Evolutionary conservation across 1,284 basidiomycete species (phyloP).

Genomic region (Rhizoctonia solani): DNA sequence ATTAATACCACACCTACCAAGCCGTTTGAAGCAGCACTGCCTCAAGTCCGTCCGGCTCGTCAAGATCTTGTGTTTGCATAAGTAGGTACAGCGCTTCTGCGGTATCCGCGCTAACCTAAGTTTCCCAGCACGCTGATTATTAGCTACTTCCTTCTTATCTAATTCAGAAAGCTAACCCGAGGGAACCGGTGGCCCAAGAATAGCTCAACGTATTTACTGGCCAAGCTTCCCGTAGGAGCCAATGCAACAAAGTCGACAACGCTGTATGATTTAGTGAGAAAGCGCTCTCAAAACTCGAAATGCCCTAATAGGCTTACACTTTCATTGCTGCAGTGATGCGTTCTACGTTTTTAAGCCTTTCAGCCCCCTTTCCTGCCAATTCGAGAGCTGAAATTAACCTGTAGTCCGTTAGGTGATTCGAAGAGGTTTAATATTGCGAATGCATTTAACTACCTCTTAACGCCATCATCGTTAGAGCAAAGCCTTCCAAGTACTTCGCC

Average conservation of each 20-base stretch:
- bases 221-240: slow-evolving; percentile 52
- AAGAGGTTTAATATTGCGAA: slow-evolving; percentile 37
- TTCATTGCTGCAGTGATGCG: slow-evolving; percentile 78
- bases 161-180: slow-evolving; percentile 55
- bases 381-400: slow-evolving; percentile 54
- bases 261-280: slow-evolving; percentile 47
- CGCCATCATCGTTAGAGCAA: slow-evolving; percentile 52
- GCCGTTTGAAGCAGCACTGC: slow-evolving; percentile 78
- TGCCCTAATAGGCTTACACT: slow-evolving; percentile 57
- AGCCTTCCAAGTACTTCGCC: slow-evolving; percentile 59
- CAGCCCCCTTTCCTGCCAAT: slow-evolving; percentile 62
- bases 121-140: slow-evolving; percentile 3
- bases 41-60: slow-evolving; percentile 70
- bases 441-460: slow-evolving; percentile 51
- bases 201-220: slow-evolving; percentile 53
- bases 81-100: slow-evolving; percentile 81
- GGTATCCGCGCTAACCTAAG: slow-evolving; percentile 72
- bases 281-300: slow-evolving; percentile 31
- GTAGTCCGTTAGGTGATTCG: slow-evolving; percentile 38
- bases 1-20: slow-evolving; percentile 60
- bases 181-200: slow-evolving; percentile 81
- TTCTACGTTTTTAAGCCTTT: slow-evolving; percentile 75
- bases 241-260: slow-evolving; percentile 65
- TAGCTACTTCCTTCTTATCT: slow-evolving; percentile 26
- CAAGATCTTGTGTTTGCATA: slow-evolving; percentile 69